Base-by-base conservation (phyloP, 2,329 filamentous ascomycete genomes). In the Zasmidium angulare region DNA sequence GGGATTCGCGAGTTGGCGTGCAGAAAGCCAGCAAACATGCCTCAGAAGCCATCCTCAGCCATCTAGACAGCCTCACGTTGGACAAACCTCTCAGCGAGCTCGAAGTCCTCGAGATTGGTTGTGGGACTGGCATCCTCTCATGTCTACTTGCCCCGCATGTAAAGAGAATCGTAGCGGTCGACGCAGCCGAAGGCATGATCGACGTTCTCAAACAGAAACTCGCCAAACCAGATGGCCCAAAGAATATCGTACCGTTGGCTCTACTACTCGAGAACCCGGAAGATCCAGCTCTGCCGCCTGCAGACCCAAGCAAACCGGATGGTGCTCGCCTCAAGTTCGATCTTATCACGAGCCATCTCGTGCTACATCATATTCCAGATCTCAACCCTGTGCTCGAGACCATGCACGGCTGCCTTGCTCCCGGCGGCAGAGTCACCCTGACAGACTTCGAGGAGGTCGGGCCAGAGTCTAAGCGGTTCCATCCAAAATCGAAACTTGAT, bases 401-500 rank as follows among this genome's bases (percentile, higher is more conserved):
- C 2, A 68, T 69, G 63, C 51, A 64, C 50, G 60, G 56, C 10
- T 69, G 67, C 53, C 55, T 69, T 19, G 56, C 55, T n/a, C 53
- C 59, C 2, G 66, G 60, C 1, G 67, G 66, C 7, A 58, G 55
- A 22, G 47, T 66, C 10, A 69, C 68, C 66, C 58, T 68, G 31
- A 69, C 67, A 12, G 67, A 69, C 46, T 69, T 69, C 52, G 62
- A 69, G 36, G 65, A 69, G 20, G 66, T 67, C 48, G 66, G 65
- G 2, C 59, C 66, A 11, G 62, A 69, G 49, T 63, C 67, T 11
- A 64, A 61, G 53, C 54, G 66, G 7, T 69, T 69, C 29, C 67
- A 69, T 53, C 62, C 67, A 10, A 61, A 51, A 3, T 54, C 55
- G 9, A 69, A 67, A 53, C 64, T 69, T 62, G 65, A 58, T 7